Percentiles rank a stretch among this genome's conserved stretches.
Evolutionary conservation across 1,284 basidiomycete species (phyloP).

Genomic region (Xerocomus amazonicus): DNA sequence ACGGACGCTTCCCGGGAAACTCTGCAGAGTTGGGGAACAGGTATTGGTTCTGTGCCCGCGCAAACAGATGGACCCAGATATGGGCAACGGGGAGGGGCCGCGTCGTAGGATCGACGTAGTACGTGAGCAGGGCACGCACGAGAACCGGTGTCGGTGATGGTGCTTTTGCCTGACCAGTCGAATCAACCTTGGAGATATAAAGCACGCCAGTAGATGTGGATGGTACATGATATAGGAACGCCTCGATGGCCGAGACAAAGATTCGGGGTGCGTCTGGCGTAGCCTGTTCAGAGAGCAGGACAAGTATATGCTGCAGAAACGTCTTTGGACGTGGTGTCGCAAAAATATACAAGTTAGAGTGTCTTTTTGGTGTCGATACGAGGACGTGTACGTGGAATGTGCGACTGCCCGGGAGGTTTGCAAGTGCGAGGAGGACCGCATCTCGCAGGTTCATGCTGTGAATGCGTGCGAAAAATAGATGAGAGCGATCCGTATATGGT

Average conservation of each 20-base stretch:
- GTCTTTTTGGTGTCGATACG: slow-evolving; percentile 66
- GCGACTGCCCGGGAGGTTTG: slow-evolving; percentile 58
- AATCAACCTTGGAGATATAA: slow-evolving; percentile 93
- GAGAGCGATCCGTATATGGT: slow-evolving; percentile 2
- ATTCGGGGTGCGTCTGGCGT: slow-evolving; percentile 47
- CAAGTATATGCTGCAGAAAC: slow-evolving; percentile 71
- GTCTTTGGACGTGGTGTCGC: slow-evolving; percentile 59
- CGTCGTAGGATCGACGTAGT: slow-evolving; percentile 66
- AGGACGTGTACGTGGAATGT: slow-evolving; percentile 74
- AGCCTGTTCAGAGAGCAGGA: slow-evolving; percentile 65
- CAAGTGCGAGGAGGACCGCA: slow-evolving; percentile 57
- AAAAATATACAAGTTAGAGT: slow-evolving; percentile 72
- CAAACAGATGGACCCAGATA: slow-evolving; percentile 87
- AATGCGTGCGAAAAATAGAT: slow-evolving; percentile 21
- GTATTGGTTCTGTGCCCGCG: slow-evolving; percentile 88
- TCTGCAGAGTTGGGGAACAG: slow-evolving; percentile 91
- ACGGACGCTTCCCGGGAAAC: slow-evolving; percentile 67
- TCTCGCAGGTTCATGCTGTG: slow-evolving; percentile 53
- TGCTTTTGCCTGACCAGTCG: slow-evolving; percentile 70
- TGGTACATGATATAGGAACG: slow-evolving; percentile 74
- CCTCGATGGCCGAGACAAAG: slow-evolving; percentile 80
- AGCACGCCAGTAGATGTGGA: slow-evolving; percentile 69
- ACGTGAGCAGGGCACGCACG: slow-evolving; percentile 63
- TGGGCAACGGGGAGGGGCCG: slow-evolving; percentile 52
- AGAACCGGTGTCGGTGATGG: slow-evolving; percentile 68